These are phyloP conservation scores for Dactylellina parvicollis DNA, from an alignment of 2,329 filamentous ascomycete genomes.

Conservation along the genomic window DNA sequence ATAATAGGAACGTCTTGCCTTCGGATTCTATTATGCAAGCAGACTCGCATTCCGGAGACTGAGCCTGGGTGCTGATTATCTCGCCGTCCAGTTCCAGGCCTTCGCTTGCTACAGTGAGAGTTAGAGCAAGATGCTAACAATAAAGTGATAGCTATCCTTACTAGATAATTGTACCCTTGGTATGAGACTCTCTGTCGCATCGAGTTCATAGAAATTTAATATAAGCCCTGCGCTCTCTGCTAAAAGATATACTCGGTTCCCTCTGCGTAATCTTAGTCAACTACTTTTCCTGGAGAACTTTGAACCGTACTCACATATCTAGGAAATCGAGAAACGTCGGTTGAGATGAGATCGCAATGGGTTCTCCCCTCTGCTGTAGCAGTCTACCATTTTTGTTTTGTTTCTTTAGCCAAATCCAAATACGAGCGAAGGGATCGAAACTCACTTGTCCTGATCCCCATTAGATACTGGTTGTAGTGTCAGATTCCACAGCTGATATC, in stretches of 20 bases:
- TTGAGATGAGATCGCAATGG: constrained; percentile 24
- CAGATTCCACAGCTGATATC: constrained; percentile 46
- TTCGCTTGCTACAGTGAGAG: constrained; percentile 38
- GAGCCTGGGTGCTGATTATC: constrained; percentile 16
- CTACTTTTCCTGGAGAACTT: too few relatives aligned
- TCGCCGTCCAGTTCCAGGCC: constrained; percentile 28
- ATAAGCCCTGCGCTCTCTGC: constrained; percentile 14
- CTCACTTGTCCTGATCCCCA: constrained; percentile 42
- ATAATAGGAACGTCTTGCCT: constrained; percentile 60
- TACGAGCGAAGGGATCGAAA: background rate
- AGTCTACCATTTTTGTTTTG: constrained; percentile 19
- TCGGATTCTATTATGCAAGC: constrained; percentile 51
- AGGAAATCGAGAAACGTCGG: constrained; percentile 43
- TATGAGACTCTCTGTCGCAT: background rate
- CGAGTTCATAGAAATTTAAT: constrained; percentile 28
- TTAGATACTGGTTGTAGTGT: constrained; percentile 19
- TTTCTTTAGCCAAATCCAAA: background rate
- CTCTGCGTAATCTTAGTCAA: constrained; percentile 21
- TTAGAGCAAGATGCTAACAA: background rate
- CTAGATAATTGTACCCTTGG: constrained; percentile 29
- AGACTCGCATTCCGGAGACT: constrained; percentile 56
- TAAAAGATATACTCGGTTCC: background rate
- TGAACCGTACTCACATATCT: constrained; percentile 11
- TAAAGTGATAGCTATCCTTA: constrained; percentile 45
- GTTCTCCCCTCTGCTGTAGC: constrained; percentile 10